Evolutionary conservation across 169 alveolate genomes (phyloP).

Genomic region (Fabrea salina): DNA sequence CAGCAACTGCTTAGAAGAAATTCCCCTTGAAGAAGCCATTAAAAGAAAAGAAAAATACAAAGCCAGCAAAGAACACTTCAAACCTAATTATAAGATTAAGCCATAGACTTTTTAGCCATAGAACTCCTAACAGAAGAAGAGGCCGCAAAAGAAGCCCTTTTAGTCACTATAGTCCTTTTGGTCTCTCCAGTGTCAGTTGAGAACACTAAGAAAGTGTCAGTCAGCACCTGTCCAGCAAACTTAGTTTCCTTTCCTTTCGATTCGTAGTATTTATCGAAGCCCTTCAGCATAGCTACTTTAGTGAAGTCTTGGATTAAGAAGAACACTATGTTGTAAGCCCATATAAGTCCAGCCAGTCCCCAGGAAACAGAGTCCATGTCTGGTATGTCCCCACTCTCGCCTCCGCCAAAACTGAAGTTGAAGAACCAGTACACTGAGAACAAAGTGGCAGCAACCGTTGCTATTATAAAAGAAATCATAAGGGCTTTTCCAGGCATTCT

Average conservation of each 20-base stretch:
- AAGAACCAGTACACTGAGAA: constrained; percentile 23
- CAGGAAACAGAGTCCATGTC: constrained; percentile 8
- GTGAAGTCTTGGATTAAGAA: not conserved
- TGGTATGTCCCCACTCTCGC: constrained; percentile 1
- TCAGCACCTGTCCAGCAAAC: constrained; percentile 19
- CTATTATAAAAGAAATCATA: not conserved
- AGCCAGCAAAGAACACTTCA: no score
- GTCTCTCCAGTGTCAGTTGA: not conserved
- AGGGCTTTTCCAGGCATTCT: constrained; percentile 19
- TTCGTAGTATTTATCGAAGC: constrained; percentile 1
- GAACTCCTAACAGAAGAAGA: no score
- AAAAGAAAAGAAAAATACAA: no score
- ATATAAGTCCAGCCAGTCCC: constrained; percentile 20
- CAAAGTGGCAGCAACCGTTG: constrained; percentile 1
- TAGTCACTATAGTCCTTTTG: not conserved
- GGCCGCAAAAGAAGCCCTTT: constrained; percentile 7
- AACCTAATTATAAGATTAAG: no score
- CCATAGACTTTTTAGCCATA: no score
- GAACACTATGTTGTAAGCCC: constrained; percentile 1
- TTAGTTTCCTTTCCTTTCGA: constrained; percentile 5
- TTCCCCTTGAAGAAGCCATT: no score
- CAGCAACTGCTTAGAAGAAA: no score
- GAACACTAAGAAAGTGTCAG: constrained; percentile 29
- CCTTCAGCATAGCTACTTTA: not conserved
- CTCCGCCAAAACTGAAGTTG: not conserved